Conservation (phyloP, 108 stramenopile genomes). For the Schizochytrium sp. region DNA sequence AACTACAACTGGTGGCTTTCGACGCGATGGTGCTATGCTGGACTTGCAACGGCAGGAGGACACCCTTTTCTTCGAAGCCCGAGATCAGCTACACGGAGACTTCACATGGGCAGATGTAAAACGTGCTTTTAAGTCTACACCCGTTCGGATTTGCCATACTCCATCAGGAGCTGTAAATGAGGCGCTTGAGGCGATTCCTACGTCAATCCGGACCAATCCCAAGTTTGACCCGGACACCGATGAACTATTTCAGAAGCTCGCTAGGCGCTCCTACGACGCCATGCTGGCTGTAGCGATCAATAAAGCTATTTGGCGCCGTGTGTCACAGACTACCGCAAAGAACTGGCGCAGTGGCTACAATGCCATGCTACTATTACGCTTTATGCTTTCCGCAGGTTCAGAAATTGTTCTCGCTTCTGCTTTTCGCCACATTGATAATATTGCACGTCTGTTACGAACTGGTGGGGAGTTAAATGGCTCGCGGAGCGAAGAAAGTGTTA, state of each 20-base stretch:
- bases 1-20: background rate
- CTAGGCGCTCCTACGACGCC: slow-evolving; percentile 31
- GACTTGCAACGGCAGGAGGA: slow-evolving; percentile 22
- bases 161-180: background rate
- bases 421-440: background rate
- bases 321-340: slow-evolving; percentile 18
- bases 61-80: background rate
- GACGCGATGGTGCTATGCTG: background rate
- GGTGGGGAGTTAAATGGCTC: background rate
- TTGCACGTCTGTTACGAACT: background rate
- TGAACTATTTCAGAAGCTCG: slow-evolving; percentile 15
- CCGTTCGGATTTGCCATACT: background rate
- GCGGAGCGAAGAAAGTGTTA: background rate
- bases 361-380: slow-evolving; percentile 23
- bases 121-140: background rate
- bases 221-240: slow-evolving; percentile 15
- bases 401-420: slow-evolving; percentile 35
- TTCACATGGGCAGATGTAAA: background rate
- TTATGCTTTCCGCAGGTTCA: slow-evolving; percentile 39
- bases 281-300: slow-evolving; percentile 32
- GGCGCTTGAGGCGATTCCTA: slow-evolving; percentile 23
- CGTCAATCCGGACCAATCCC: background rate
- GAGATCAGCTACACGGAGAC: background rate
- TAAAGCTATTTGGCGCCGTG: slow-evolving; percentile 43
- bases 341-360: slow-evolving; percentile 53